Evolutionary conservation across 2,329 filamentous ascomycete genomes (phyloP).

Genomic region (Colletotrichum plurivorum): DNA sequence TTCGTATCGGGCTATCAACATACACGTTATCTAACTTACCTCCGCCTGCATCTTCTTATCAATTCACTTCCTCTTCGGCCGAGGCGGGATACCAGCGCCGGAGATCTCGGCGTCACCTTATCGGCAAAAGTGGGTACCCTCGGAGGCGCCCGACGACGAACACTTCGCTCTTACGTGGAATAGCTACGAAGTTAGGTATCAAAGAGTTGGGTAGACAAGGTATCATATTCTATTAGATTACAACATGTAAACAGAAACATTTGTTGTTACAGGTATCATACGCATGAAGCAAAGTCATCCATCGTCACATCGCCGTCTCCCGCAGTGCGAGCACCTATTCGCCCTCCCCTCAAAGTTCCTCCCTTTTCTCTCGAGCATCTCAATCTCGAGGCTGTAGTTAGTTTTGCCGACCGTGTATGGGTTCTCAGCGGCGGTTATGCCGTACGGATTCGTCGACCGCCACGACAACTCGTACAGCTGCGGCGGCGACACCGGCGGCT

Average conservation of each 20-base stretch:
- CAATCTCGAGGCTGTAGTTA: conserved; percentile 28
- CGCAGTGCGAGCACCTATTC: conserved; percentile 20
- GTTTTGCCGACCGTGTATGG: conserved; percentile 19
- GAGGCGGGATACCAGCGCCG: too few relatives aligned
- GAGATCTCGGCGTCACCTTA: background rate
- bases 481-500: conserved; percentile 6
- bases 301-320: conserved; percentile 5
- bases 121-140: background rate
- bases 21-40: too few relatives aligned
- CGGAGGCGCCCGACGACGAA: background rate
- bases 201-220: background rate
- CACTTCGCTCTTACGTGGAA: too few relatives aligned
- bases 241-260: background rate
- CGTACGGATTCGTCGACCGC: conserved; percentile 31
- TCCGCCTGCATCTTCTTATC: background rate
- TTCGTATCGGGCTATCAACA: background rate
- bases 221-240: conserved; percentile 1
- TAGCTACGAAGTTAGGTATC: too few relatives aligned
- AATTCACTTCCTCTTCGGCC: too few relatives aligned
- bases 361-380: conserved; percentile 30
- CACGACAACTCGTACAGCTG: conserved; percentile 33
- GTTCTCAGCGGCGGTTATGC: conserved; percentile 7
- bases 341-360: conserved; percentile 12
- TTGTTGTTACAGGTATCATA: background rate
- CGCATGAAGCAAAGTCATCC: background rate